Evolutionary conservation across 1,139 yeast genomes (phyloP), one percentile per base, ranked within the genome.

Genomic region (Debaryomyces psychrophilus): DNA sequence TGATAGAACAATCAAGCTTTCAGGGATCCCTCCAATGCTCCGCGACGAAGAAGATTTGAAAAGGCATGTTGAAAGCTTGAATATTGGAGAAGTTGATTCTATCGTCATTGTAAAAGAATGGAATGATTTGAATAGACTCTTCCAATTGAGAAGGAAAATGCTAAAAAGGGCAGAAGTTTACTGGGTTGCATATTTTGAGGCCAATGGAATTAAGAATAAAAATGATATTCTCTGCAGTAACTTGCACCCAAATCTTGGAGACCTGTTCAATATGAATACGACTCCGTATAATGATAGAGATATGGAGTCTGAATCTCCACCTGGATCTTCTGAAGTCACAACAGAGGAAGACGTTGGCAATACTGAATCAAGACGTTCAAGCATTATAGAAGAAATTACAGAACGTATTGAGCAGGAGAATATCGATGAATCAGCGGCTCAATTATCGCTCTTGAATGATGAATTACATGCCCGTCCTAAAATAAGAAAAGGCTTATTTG

Each of bases 61-160:
- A 48, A 77, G 82, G 37, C 93, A 89, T 59, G 85, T 93, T 29
- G 95, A 89, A 54, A 76, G 79, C 14, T 69, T 92, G 38, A 85
- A 87, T 22, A 85, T 92, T 38, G 97, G 97, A 1, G 83, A 80
- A 50, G 96, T 92, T 1, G 80, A 86, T 26, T 76, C 85, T 0
- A 77, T 92, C 8, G 83, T 87, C 2, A 80, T 93, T 6, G 95
- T 96, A 51, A 74, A 90, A 49, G 92, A 92, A 61, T 93, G 98
- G 97, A 79, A 79, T 11, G 77, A 76, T 25, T 69, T 93, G 46
- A 90, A 90, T 54, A 61, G 66, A 34, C 68, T 93, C 26, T 87
- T 86, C 62, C 79, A 77, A 44, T 71, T 79, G 49, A 74, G 98
- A 34, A 72, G 74, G 36, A 55, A 62, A 17, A 68, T 87, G 1